Percentiles rank a stretch among this genome's conserved stretches.
Conservation (phyloP, 768 basidiomycete genomes). For the Leccinum disarticulatum region DNA sequence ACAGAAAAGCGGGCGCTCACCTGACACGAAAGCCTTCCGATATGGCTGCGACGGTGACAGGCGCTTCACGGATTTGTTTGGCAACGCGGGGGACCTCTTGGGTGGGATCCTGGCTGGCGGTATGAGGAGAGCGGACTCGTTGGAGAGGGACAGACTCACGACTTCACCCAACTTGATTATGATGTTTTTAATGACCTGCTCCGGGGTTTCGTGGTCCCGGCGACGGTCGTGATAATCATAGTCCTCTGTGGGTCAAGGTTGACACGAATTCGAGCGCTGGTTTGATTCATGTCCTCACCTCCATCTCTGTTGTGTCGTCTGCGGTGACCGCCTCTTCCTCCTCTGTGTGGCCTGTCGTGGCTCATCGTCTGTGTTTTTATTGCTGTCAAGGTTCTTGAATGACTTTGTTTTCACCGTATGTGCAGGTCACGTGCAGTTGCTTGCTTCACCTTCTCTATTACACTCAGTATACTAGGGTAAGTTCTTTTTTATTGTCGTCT, state of each 20-base stretch:
- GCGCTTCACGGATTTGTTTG: constrained; percentile 59
- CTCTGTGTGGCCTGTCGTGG: constrained; percentile 52
- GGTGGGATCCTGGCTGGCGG: constrained; percentile 52
- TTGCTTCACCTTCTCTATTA: not conserved
- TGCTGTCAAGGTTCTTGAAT: not conserved
- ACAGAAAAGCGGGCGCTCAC: constrained; percentile 34
- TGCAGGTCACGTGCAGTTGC: constrained; percentile 24
- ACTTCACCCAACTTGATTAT: constrained; percentile 82
- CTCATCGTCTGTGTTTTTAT: constrained; percentile 42
- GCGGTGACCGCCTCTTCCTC: constrained; percentile 45
- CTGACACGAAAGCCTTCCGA: constrained; percentile 76
- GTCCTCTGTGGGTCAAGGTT: constrained; percentile 48
- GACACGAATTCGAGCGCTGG: not conserved
- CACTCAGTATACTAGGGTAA: constrained; percentile 11
- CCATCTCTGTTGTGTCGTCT: constrained; percentile 43
- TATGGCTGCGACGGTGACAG: constrained; percentile 58
- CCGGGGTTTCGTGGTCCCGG: constrained; percentile 69
- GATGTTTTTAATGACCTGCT: constrained; percentile 63
- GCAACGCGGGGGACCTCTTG: constrained; percentile 71
- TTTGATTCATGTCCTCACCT: constrained; percentile 27
- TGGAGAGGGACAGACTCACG: constrained; percentile 44
- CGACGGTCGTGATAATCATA: constrained; percentile 60
- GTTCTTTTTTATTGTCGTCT: not conserved
- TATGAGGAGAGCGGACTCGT: not conserved
- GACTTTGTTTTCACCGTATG: no score